Base-by-base conservation (phyloP, 768 basidiomycete species). In the Clavaria fumosa region DNA sequence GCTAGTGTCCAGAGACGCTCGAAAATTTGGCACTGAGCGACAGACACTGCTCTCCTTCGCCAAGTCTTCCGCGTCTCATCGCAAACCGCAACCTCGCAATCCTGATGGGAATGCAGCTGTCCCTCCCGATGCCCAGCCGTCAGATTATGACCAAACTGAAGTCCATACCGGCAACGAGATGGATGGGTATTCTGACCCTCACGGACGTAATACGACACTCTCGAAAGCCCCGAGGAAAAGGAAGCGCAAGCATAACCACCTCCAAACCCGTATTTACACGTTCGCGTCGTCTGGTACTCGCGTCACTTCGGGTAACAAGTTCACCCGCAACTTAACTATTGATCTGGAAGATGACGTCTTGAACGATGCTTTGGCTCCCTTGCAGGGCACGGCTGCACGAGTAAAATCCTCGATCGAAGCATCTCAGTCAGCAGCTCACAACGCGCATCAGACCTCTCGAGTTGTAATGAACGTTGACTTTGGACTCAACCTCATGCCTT, bases 311-410 rank as follows among this genome's bases (percentile, higher is more conserved):
- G 63, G 65, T 10, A 50, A 59, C 41, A 45, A 51, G n/a, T 35
- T 51, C 30, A 41, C 44, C 12, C 45, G 43, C 3, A 48, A 58
- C 17, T 45, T 69, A 17, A 63, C 64, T 1, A 52, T 70, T 14
- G 56, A 68, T 38, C 39, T 64, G 12, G 62, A 69, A 45, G 67
- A 69, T 39, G 56, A 61, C 18, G 59, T 49, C 7, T 64, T 70
- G 37, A 55, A 60, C 36, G 51, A 48, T 24, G 62, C 61, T 1
- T 48, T 70, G 35, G 59, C 61, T 34, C 65, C 67, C 10, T 42
- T 43, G 4, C 30, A 35, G 15, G 35, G 39, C 20, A 31, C 37
- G 23, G 4, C 43, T 28, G 14, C n/a, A n/a, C n/a, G n/a, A n/a
- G n/a, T n/a, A 14, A 9, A 28, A 28, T 28, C 26, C 26, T 28